phyloP scores from a whole-genome alignment of 2,329 filamentous ascomycete genomes.

The Cladophialophora immunda region DNA sequence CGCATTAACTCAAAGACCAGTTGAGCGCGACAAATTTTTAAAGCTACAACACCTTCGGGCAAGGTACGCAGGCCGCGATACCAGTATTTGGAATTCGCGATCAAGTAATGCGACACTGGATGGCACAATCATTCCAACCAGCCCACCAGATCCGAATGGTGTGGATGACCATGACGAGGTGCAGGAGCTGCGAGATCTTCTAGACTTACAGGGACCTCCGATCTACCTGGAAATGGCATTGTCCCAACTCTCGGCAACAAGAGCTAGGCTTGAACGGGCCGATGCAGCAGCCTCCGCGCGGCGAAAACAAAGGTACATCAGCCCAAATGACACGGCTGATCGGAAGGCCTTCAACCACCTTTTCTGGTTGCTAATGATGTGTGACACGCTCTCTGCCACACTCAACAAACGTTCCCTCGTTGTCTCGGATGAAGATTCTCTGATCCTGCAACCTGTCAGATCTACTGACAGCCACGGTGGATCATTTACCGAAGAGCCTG shows the following conservation, averaged over 20 bases:
- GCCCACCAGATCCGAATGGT: background rate
- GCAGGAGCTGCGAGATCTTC: conserved; percentile 16
- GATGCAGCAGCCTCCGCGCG: background rate
- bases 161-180: background rate
- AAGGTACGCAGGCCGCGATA: background rate
- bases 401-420: conserved; percentile 57
- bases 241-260: conserved; percentile 14
- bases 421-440: conserved; percentile 52
- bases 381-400: conserved; percentile 65
- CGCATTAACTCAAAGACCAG: conserved; percentile 53
- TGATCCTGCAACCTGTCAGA: no score
- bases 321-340: conserved; percentile 38
- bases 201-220: conserved; percentile 15
- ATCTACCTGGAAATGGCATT: conserved; percentile 13
- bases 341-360: conserved; percentile 61
- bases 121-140: background rate
- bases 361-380: conserved; percentile 69
- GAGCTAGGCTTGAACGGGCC: conserved; percentile 9
- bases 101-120: background rate
- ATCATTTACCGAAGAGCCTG: conserved; percentile 6
- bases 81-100: no score
- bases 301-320: no score
- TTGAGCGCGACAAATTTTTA: conserved; percentile 27
- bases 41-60: background rate
- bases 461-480: background rate